Conservation (phyloP, 768 basidiomycete species). For the Pleurotus tuoliensis region DNA sequence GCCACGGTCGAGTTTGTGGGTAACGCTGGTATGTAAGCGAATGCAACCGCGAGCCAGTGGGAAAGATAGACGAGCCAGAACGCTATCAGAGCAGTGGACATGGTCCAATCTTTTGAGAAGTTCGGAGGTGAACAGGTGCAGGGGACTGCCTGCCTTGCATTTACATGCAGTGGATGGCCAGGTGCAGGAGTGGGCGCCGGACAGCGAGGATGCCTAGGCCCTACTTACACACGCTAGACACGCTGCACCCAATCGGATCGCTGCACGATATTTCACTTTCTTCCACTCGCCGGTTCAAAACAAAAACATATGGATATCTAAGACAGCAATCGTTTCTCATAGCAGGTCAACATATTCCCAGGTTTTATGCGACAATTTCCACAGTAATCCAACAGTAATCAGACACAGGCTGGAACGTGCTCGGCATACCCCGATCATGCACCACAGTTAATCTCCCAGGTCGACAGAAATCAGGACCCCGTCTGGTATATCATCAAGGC, state of each 20-base stretch:
- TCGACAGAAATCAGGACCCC: too few relatives aligned
- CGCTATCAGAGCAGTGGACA: slow-evolving; percentile 1
- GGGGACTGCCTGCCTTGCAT: slow-evolving; percentile 4
- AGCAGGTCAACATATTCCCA: too few relatives aligned
- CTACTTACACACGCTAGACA: slow-evolving; percentile 6
- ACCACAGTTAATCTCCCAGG: too few relatives aligned
- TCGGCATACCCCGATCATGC: too few relatives aligned
- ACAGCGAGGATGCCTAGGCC: neutral
- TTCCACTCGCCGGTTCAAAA: neutral
- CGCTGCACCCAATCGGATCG: slow-evolving; percentile 6
- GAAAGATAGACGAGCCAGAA: slow-evolving; percentile 9
- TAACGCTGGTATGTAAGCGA: slow-evolving; percentile 66
- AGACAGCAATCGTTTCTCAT: too few relatives aligned
- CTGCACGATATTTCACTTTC: neutral
- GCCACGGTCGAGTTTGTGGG: slow-evolving; percentile 62
- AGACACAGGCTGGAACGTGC: too few relatives aligned
- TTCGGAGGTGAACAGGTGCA: neutral
- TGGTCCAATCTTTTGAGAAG: neutral
- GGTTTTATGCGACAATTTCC: too few relatives aligned
- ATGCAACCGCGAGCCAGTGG: slow-evolving; percentile 13
- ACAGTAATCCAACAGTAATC: too few relatives aligned
- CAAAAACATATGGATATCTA: too few relatives aligned
- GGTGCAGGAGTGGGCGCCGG: neutral
- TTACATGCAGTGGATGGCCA: slow-evolving; percentile 1
- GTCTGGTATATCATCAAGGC: too few relatives aligned